A percentile compares a stretch with the other conserved stretches of the same genome.
phyloP scores from a whole-genome alignment of 371 early-diverging fungal species.

The Phascolomyces articulosus region DNA sequence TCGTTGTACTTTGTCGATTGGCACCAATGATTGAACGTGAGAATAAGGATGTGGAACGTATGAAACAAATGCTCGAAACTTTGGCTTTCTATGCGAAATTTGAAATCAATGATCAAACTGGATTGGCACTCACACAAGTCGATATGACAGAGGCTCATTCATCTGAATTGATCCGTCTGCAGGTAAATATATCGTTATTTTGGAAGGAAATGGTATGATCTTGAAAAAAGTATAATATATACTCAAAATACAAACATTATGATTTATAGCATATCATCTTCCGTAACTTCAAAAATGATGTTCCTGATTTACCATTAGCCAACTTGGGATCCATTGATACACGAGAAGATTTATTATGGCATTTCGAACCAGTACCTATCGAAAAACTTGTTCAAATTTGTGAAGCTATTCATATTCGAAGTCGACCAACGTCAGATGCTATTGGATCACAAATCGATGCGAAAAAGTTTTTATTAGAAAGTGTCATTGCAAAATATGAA shows the following conservation, averaged over 20 bases:
- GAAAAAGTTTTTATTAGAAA: slow-evolving; percentile 54
- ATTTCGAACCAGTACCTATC: slow-evolving; percentile 56
- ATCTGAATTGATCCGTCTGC: slow-evolving; percentile 64
- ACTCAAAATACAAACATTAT: background rate
- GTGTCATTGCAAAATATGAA: slow-evolving; percentile 61
- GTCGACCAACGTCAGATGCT: slow-evolving; percentile 18
- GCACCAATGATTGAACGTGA: slow-evolving; percentile 58
- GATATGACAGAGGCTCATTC: slow-evolving; percentile 70
- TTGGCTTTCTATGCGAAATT: slow-evolving; percentile 76
- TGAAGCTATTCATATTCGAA: slow-evolving; percentile 60
- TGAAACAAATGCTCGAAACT: slow-evolving; percentile 64
- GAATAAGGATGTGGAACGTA: slow-evolving; percentile 44
- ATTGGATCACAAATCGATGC: slow-evolving; percentile 31
- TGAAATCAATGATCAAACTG: slow-evolving; percentile 85
- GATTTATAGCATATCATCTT: slow-evolving; percentile 55
- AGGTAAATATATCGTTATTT: slow-evolving; percentile 52
- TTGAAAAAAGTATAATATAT: too few species aligned
- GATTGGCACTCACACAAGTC: slow-evolving; percentile 67
- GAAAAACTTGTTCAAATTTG: slow-evolving; percentile 60
- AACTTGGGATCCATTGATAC: slow-evolving; percentile 70
- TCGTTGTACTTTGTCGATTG: slow-evolving; percentile 62
- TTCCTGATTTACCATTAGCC: slow-evolving; percentile 77
- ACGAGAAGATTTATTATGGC: slow-evolving; percentile 52
- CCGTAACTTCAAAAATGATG: slow-evolving; percentile 59
- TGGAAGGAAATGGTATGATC: too few species aligned